Evolutionary conservation across 306 rosid genomes (phyloP), one percentile per base, ranked within the genome.

Genomic region (Citrullus amarus): DNA sequence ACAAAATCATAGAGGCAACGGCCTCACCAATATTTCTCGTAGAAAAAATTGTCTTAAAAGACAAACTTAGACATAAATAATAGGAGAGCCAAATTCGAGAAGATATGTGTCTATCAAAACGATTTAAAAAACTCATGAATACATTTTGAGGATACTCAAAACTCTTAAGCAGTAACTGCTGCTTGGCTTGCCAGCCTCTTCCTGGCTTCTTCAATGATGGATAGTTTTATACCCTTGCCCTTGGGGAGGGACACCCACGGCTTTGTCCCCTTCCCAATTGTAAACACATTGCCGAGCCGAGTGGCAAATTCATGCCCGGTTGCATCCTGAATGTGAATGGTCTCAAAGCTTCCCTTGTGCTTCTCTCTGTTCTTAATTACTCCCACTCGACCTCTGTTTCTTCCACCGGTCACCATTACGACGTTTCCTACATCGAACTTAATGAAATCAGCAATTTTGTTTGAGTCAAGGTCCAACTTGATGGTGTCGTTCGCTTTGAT

Each of bases 361-460:
- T 88, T 93, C 80, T 91, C 98, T 82, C 96, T 89, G 86, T 59
- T 93, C 85, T 93, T 91, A 74, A 93, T 87, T 75, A 93, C 88
- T 81, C 98, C 98, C 36, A 93, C 96, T 38, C 98, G 93, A 0
- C 98, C 98, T 41, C 93, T 88, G 61, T 93, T 93, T 74, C 96
- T 86, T 56, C 96, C 98, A 20, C 96, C 96, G 0, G 98, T 91
- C 5, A 91, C 98, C 96, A 93, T 91, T 43, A 93, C 93, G 1
- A 93, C 93, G 25, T 93, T 91, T 11, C 98, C 96, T 11, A 91
- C 93, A 78, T 93, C 98, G 13, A 91, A 93, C 80, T 93, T 93
- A 75, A 93, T 91, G 91, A 91, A 93, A 1, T 93, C 98, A 0
- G 83, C 86, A 7, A 93, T 84, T 86, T 89, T 93, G 91, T 89